Evolutionary conservation across 2,329 filamentous ascomycete genomes (phyloP).

Genomic region (Xylariaceae sp.): DNA sequence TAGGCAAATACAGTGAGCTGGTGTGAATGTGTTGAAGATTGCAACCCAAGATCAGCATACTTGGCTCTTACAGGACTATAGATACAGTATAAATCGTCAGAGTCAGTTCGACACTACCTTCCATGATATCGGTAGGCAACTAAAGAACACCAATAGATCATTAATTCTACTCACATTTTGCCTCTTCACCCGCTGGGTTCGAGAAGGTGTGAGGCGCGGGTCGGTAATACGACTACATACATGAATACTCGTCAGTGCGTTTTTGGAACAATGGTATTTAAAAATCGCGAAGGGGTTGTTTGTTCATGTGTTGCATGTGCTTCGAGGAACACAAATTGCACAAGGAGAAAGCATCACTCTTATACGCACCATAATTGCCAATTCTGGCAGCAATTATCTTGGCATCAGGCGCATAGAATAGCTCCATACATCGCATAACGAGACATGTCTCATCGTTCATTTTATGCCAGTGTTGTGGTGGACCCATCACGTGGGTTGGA

Average conservation of each 20-base stretch:
- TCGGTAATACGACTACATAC: slow-evolving; percentile 46
- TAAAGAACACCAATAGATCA: no score
- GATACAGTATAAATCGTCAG: no score
- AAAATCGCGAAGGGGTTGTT: no score
- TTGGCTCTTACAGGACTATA: no score
- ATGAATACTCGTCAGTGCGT: no score
- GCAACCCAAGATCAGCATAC: no score
- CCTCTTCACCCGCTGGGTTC: slow-evolving; percentile 51
- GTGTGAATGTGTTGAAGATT: slow-evolving; percentile 42
- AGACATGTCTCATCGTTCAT: slow-evolving; percentile 56
- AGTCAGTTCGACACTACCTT: not conserved
- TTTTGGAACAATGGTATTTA: no score
- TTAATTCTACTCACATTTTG: slow-evolving; percentile 20
- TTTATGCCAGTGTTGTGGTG: slow-evolving; percentile 50
- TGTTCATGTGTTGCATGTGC: no score
- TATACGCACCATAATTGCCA: no score
- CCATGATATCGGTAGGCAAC: not conserved
- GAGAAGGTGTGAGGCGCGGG: slow-evolving; percentile 53
- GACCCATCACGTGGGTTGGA: slow-evolving; percentile 42
- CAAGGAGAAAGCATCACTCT: no score
- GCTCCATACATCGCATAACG: slow-evolving; percentile 47
- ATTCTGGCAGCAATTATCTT: slow-evolving; percentile 41
- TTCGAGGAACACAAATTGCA: no score
- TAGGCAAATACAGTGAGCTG: slow-evolving; percentile 54
- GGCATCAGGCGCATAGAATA: slow-evolving; percentile 46